Evolutionary conservation across 2,329 filamentous ascomycete genomes (phyloP).

Genomic region (Neonectria neomacrospora): DNA sequence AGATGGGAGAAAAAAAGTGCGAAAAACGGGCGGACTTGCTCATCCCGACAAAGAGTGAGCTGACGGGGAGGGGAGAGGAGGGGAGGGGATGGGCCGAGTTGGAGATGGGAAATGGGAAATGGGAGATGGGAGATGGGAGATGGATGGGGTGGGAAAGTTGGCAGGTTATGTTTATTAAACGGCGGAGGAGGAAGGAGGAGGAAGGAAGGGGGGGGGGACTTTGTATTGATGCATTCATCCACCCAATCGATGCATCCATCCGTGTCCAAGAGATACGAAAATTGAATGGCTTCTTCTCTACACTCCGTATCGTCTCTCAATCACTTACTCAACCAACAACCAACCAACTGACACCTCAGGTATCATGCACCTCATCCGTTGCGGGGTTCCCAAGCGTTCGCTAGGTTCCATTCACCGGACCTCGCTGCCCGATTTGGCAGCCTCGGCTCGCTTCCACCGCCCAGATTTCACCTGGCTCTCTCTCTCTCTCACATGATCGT

Average conservation of each 20-base stretch:
- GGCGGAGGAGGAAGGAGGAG: background rate
- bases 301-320: background rate
- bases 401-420: slow-evolving; percentile 30
- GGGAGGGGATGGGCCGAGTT: background rate
- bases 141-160: background rate
- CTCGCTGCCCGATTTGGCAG: slow-evolving; percentile 29
- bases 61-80: background rate
- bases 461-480: slow-evolving; percentile 4
- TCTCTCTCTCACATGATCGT: slow-evolving; percentile 32
- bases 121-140: background rate
- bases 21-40: background rate
- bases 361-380: slow-evolving; percentile 14
- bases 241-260: background rate
- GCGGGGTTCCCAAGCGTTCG: slow-evolving; percentile 19
- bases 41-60: background rate
- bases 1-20: background rate
- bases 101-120: background rate
- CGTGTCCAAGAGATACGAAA: background rate
- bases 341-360: no score
- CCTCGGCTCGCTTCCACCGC: slow-evolving; percentile 30
- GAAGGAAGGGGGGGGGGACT: background rate
- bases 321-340: background rate
- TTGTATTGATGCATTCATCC: slow-evolving; percentile 3
- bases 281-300: background rate
- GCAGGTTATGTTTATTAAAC: background rate